Conservation (phyloP, 257 asterid species). For the Penstemon newberryi region DNA sequence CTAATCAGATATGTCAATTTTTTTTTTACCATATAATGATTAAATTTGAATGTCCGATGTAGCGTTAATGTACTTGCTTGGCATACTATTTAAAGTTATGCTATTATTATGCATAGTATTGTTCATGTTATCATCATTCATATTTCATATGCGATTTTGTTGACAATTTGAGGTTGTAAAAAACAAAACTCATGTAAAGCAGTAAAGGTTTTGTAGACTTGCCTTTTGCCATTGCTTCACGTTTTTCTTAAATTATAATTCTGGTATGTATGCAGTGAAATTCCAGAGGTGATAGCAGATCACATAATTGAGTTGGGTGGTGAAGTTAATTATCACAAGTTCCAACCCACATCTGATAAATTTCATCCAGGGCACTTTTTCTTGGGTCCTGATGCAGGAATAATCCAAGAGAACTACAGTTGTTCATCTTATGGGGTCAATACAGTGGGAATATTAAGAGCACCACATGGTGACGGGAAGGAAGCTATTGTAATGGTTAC, state of each 20-base stretch:
- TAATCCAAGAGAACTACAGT: slow-evolving; percentile 51
- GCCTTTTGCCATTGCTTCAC: slow-evolving; percentile 2
- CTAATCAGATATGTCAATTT: background rate
- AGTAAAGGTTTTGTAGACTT: background rate
- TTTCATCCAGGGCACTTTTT: slow-evolving; percentile 78
- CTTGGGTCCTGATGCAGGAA: slow-evolving; percentile 62
- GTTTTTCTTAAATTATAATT: slow-evolving; percentile 8
- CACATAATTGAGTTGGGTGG: slow-evolving; percentile 72
- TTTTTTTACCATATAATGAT: background rate
- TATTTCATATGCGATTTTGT: background rate
- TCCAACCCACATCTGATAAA: slow-evolving; percentile 54
- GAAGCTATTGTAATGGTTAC: slow-evolving; percentile 95
- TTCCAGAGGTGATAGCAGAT: slow-evolving; percentile 60
- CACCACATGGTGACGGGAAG: slow-evolving; percentile 93
- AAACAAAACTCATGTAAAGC: background rate
- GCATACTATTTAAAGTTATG: background rate
- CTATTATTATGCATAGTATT: slow-evolving; percentile 12
- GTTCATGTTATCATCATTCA: background rate
- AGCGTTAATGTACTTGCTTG: slow-evolving; percentile 8
- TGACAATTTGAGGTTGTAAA: background rate
- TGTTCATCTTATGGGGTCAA: slow-evolving; percentile 69
- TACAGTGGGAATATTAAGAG: slow-evolving; percentile 88
- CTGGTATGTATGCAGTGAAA: slow-evolving; percentile 53
- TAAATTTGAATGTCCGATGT: slow-evolving; percentile 2
- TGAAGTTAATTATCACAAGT: slow-evolving; percentile 81